Evolutionary conservation across 306 rosid species (phyloP).

Genomic region (Acacia melanoxylon): DNA sequence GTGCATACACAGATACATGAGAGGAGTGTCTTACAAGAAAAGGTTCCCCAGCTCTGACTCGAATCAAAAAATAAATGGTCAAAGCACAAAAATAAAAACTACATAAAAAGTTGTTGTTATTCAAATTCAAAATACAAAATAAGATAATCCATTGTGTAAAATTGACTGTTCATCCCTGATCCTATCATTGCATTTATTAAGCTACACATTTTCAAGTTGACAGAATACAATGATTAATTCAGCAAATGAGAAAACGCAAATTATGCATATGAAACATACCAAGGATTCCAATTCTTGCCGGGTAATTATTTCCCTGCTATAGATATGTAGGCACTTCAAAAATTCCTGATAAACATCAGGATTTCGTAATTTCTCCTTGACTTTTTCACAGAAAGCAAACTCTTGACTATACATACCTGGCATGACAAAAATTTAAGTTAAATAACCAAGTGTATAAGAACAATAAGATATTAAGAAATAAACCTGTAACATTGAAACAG

Average conservation of each 20-base stretch:
- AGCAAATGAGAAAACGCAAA: not conserved
- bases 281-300: constrained; percentile 78
- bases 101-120: not conserved
- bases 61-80: not conserved
- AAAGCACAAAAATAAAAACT: not conserved
- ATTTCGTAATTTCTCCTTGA: constrained; percentile 84
- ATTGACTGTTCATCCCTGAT: not conserved
- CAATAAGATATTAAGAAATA: constrained; percentile 5
- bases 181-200: not conserved
- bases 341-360: constrained; percentile 91
- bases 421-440: constrained; percentile 31
- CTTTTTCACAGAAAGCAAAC: constrained; percentile 81
- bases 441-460: constrained; percentile 21
- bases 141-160: not conserved
- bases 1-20: not conserved
- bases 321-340: constrained; percentile 94
- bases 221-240: constrained; percentile 21
- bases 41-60: not conserved
- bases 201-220: constrained; percentile 12
- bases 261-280: constrained; percentile 54
- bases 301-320: constrained; percentile 92
- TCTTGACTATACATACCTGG: constrained; percentile 78
- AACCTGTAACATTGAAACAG: not conserved
- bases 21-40: not conserved
- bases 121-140: not conserved